Base-by-base conservation (phyloP, 495 filamentous ascomycete genomes). In the Trichoderma virens region DNA sequence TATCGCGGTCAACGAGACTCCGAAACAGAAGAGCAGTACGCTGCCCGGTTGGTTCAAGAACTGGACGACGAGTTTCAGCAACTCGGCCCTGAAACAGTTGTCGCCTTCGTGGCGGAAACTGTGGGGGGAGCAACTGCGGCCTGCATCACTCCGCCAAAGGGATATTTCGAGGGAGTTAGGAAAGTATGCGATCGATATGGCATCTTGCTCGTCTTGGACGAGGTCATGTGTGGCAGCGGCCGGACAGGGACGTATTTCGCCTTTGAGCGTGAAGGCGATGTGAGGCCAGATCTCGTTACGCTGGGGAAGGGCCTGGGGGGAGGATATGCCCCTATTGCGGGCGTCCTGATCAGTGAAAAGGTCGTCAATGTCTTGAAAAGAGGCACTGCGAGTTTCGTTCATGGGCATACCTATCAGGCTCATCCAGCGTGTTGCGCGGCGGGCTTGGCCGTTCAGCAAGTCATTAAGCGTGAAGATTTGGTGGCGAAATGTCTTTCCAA, bases 221-320 rank as follows among this genome's bases (percentile, higher is more conserved):
- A 91, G 64, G 79, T 90, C 32, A 90, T 91, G 88, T 82, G 85
- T 69, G 88, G 86, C 0, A 85, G 85, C 77, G 86, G 86, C 5
- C 79, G 86, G 4, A 79, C 76, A 30, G 86, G 86, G 2, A 84
- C 81, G 9, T 67, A 85, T 2, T 84, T 86, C 66, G 83, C 81
- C 4, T 89, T 84, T 80, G 76, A 87, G 62, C 76, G 78, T 25
- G 84, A 88, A 67, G 66, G 63, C 8, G 64, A 62, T 54, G 35
- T 51, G 43, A 69, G 30, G 13, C 60, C 72, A 13, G 86, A 88
- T 68, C 76, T 89, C 27, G 80, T 86, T 65, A 84, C 84, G 0
- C 77, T 89, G n/a, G 88, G 83, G 1, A 91, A 91, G 69, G 85
- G 83, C 0, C 76, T 91, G 0, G 87, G 85, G 4, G 88, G 84